Conservation (phyloP, 371 early-diverging fungal species). For the Apophysomyces elegans region DNA sequence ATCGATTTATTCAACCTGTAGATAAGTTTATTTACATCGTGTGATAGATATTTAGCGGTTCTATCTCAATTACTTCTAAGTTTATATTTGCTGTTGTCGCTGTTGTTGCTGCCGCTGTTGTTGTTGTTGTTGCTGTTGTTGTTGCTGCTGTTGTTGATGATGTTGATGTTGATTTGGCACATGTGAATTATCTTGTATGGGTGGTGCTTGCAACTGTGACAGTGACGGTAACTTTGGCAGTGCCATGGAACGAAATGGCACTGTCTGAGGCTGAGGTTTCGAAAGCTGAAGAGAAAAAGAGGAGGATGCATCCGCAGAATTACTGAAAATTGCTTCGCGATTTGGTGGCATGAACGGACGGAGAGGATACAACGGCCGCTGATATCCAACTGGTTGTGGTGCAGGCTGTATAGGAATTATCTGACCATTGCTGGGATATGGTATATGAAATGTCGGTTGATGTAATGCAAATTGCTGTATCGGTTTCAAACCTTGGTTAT, state of each 20-base stretch:
- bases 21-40: slow-evolving; percentile 7
- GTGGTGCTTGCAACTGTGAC: neutral
- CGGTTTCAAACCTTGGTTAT: neutral
- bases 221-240: neutral
- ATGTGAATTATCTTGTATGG: neutral
- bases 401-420: neutral
- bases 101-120: neutral
- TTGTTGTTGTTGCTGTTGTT: neutral
- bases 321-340: neutral
- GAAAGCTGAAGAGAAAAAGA: neutral
- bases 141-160: neutral
- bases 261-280: neutral
- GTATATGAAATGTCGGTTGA: neutral
- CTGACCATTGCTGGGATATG: neutral
- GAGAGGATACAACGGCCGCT: neutral
- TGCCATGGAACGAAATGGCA: neutral
- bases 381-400: neutral
- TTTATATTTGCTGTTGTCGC: slow-evolving; percentile 5
- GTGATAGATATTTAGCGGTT: neutral
- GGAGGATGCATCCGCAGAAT: neutral
- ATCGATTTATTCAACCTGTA: neutral
- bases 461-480: neutral
- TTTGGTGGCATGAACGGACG: neutral
- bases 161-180: neutral
- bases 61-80: slow-evolving; percentile 5